Percentiles rank a stretch among this genome's conserved stretches.
Conservation (phyloP, 208 protist genomes). For the Crithidia bombi region DNA sequence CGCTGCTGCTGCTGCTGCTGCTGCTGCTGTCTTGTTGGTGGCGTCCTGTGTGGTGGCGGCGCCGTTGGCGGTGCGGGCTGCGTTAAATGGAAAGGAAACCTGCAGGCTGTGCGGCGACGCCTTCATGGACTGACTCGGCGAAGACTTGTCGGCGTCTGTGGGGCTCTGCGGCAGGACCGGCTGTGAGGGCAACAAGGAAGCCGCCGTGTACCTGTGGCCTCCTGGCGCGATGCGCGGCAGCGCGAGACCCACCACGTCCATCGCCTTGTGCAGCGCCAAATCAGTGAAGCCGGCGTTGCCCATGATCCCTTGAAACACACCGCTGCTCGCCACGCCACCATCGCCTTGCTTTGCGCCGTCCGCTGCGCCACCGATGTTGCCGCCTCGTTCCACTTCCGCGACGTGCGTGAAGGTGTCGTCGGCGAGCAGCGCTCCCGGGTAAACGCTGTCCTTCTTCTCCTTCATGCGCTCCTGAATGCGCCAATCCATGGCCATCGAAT, state of each 20-base stretch:
- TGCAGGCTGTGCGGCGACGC: not conserved
- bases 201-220: not conserved
- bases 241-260: slow-evolving; percentile 16
- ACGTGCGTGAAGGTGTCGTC: slow-evolving; percentile 56
- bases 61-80: not conserved
- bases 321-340: not conserved
- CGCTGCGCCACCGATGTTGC: not conserved
- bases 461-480: slow-evolving; percentile 23
- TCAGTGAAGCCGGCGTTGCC: slow-evolving; percentile 5
- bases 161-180: not conserved
- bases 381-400: slow-evolving; percentile 34
- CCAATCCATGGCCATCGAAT: slow-evolving; percentile 8
- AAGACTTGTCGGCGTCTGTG: slow-evolving; percentile 8
- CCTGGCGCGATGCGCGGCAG: not conserved
- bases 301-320: not conserved
- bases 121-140: not conserved
- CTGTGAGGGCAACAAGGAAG: not conserved
- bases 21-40: not conserved
- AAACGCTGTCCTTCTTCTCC: not conserved
- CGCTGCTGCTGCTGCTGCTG: not conserved
- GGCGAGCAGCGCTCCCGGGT: slow-evolving; percentile 23
- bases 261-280: not conserved
- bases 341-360: not conserved
- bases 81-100: not conserved
- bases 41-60: not conserved